phyloP scores from a whole-genome alignment of 768 basidiomycete genomes.

The Lyophyllum atratum region DNA sequence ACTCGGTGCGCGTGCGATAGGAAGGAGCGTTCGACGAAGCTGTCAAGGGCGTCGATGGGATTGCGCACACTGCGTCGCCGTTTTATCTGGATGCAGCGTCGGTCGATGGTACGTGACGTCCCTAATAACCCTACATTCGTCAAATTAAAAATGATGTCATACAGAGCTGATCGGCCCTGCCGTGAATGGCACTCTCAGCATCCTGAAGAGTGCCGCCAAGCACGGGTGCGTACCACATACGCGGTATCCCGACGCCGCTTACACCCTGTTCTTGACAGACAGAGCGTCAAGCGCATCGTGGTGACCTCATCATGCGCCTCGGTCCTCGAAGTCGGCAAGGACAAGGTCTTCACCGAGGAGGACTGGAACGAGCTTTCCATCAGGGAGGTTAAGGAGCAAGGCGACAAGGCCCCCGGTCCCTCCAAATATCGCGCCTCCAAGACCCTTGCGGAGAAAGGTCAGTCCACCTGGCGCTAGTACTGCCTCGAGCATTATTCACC shows the following conservation, averaged over 20 bases:
- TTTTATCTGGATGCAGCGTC: constrained; percentile 45
- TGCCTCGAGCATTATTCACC: too few relatives aligned
- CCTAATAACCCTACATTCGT: background rate
- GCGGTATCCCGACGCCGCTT: too few relatives aligned
- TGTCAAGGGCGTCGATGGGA: constrained; percentile 65
- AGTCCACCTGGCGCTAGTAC: too few relatives aligned
- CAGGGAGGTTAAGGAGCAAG: constrained; percentile 48
- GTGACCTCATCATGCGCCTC: constrained; percentile 61
- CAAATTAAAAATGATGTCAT: background rate
- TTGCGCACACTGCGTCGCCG: constrained; percentile 66
- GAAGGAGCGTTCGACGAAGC: constrained; percentile 70
- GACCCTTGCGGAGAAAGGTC: constrained; percentile 58
- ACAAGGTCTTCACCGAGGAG: constrained; percentile 41
- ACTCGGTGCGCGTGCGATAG: constrained; percentile 26
- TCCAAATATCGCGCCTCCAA: constrained; percentile 61
- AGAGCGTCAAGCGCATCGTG: constrained; percentile 56
- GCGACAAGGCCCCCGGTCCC: constrained; percentile 38
- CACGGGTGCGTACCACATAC: constrained; percentile 33
- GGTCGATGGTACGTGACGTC: constrained; percentile 24
- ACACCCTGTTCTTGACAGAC: too few relatives aligned
- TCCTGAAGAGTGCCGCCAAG: constrained; percentile 61
- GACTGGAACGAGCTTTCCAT: constrained; percentile 63
- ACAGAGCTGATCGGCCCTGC: constrained; percentile 71
- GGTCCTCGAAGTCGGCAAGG: constrained; percentile 30
- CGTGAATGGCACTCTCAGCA: constrained; percentile 64